Conservation (phyloP, 805 yeast species). For the Saccharomycopsis sp. region DNA sequence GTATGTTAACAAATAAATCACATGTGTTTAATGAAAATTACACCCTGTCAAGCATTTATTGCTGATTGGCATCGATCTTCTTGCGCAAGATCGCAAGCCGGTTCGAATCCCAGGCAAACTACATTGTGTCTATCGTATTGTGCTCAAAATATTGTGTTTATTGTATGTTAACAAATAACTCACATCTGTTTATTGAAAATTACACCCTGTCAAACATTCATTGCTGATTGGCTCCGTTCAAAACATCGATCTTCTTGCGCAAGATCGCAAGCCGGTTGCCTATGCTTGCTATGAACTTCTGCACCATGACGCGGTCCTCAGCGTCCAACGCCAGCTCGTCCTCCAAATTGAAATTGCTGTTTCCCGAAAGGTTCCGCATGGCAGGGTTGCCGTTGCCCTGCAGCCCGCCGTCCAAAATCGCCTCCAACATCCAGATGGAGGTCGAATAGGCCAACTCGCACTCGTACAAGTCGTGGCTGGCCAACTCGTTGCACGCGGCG, state of each 20-base stretch:
- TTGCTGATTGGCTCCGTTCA: no score
- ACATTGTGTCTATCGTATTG: no score
- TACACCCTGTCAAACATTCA: background rate
- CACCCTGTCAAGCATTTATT: no score
- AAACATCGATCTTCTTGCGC: constrained; percentile 45
- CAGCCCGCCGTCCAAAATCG: constrained; percentile 52
- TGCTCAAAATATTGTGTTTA: no score
- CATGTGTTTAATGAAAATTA: no score
- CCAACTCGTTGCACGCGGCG: constrained; percentile 85
- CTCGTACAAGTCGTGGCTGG: constrained; percentile 60
- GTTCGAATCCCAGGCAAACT: no score
- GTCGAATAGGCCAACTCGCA: constrained; percentile 89
- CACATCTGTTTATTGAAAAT: background rate
- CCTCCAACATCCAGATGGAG: constrained; percentile 92
- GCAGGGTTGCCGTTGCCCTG: background rate
- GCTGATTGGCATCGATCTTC: no score
- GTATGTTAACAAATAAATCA: no score
- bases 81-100: no score
- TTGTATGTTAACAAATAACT: no score
- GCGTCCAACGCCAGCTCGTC: constrained; percentile 47
- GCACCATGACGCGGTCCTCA: constrained; percentile 70
- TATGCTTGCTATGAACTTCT: constrained; percentile 74
- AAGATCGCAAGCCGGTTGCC: constrained; percentile 72
- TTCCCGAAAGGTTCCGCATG: background rate
- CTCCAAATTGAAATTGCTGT: constrained; percentile 27